Evolutionary conservation across 2,329 filamentous ascomycete genomes (phyloP).

Genomic region (Aspergillus brunneoviolaceus): DNA sequence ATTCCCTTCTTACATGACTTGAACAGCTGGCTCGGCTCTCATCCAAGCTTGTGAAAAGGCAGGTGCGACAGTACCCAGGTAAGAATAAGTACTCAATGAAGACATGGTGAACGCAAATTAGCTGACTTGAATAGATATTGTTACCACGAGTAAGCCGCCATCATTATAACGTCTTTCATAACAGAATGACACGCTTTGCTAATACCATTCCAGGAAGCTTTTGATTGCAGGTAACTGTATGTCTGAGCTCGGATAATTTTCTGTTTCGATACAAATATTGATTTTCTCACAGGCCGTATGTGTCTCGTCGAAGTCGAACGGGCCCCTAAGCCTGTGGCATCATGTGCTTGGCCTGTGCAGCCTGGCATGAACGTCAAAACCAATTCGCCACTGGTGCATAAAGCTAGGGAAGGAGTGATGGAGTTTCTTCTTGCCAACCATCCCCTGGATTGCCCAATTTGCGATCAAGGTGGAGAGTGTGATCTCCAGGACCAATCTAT

Average conservation of each 20-base stretch:
- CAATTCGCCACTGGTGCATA: slow-evolving; percentile 92
- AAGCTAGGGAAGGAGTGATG: slow-evolving; percentile 98
- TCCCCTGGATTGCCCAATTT: slow-evolving; percentile 93
- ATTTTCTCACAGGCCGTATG: slow-evolving; percentile 66
- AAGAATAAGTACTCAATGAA: slow-evolving; percentile 29
- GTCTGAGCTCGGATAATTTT: slow-evolving; percentile 11
- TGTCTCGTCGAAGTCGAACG: slow-evolving; percentile 97
- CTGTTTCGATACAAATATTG: background rate
- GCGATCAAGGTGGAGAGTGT: slow-evolving; percentile 98
- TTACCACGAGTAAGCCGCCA: slow-evolving; percentile 81
- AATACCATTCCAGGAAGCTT: slow-evolving; percentile 67
- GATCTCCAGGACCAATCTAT: slow-evolving; percentile 99
- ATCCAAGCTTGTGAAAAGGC: slow-evolving; percentile 99
- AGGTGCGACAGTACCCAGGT: slow-evolving; percentile 83
- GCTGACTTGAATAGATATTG: slow-evolving; percentile 70
- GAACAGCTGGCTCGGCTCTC: slow-evolving; percentile 83
- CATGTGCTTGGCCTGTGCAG: slow-evolving; percentile 97
- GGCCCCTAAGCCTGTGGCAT: slow-evolving; percentile 94
- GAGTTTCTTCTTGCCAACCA: slow-evolving; percentile 97
- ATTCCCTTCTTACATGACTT: slow-evolving; percentile 25
- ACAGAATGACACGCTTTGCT: slow-evolving; percentile 15
- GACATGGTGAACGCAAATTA: slow-evolving; percentile 9
- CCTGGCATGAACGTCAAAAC: slow-evolving; percentile 99
- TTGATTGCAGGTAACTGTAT: slow-evolving; percentile 97
- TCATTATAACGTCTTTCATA: background rate